Percentiles rank a stretch among this genome's conserved stretches.
Evolutionary conservation across 345 rosid species (phyloP).

Genomic region (Luvunga scandens): DNA sequence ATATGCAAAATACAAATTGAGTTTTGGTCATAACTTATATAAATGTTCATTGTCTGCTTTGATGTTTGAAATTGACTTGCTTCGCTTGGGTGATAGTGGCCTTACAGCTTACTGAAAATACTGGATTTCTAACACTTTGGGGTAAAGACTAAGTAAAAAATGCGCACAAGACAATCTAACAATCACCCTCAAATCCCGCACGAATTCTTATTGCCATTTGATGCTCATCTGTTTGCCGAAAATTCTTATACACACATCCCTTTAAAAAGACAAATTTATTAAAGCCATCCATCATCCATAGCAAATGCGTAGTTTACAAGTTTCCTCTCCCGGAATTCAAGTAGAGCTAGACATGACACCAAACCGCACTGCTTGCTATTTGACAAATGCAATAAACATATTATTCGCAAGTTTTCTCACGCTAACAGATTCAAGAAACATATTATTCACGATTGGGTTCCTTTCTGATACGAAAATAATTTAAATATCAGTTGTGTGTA

Average conservation of each 20-base stretch:
- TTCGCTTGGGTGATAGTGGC: conserved; percentile 28
- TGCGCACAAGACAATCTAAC: conserved; percentile 23
- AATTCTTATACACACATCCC: no score
- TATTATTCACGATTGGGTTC: neutral
- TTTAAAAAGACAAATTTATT: neutral
- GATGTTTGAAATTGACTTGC: conserved; percentile 29
- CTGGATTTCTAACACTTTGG: conserved; percentile 37
- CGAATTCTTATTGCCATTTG: conserved; percentile 5
- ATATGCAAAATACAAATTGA: conserved; percentile 10
- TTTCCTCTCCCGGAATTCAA: conserved; percentile 31
- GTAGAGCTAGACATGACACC: conserved; percentile 42
- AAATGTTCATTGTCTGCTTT: conserved; percentile 12
- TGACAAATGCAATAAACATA: neutral
- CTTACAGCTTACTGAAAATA: conserved; percentile 39
- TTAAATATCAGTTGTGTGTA: neutral
- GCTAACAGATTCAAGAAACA: neutral
- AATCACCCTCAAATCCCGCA: conserved; percentile 14
- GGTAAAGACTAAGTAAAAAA: conserved; percentile 55
- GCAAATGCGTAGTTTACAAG: neutral
- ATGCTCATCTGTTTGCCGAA: conserved; percentile 4
- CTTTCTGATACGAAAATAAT: neutral
- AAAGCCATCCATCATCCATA: neutral
- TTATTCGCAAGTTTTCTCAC: neutral
- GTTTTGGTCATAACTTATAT: neutral
- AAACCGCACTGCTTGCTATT: conserved; percentile 16